A percentile compares a stretch with the other conserved stretches of the same genome.
phyloP scores from a whole-genome alignment of 768 basidiomycete species.

The Psilocybe azurescens region DNA sequence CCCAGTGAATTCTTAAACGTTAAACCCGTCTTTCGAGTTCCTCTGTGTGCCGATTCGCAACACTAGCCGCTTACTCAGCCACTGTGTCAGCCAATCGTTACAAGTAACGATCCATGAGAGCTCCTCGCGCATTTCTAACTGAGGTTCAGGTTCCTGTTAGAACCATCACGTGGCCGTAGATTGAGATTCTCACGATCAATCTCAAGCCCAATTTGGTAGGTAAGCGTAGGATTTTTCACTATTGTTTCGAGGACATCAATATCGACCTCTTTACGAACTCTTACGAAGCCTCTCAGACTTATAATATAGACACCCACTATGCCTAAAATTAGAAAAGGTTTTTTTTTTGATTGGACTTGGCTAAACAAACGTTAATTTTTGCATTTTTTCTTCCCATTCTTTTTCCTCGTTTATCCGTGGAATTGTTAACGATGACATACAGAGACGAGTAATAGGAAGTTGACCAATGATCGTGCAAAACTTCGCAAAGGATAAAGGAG shows the following conservation, averaged over 20 bases:
- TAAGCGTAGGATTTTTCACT: constrained; percentile 22
- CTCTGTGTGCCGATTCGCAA: too few species aligned
- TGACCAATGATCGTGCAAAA: constrained; percentile 74
- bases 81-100: too few species aligned
- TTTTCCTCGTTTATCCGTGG: not conserved
- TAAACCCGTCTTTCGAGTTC: too few species aligned
- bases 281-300: not conserved
- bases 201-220: constrained; percentile 14
- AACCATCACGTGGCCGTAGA: not conserved
- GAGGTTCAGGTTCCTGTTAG: too few species aligned
- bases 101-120: too few species aligned
- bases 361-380: too few species aligned
- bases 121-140: too few species aligned
- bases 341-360: too few species aligned
- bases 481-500: constrained; percentile 76
- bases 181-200: constrained; percentile 10
- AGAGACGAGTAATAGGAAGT: constrained; percentile 87
- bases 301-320: constrained; percentile 34
- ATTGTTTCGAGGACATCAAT: constrained; percentile 3
- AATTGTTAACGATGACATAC: constrained; percentile 22
- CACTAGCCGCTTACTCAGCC: too few species aligned
- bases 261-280: not conserved
- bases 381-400: not conserved
- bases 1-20: too few species aligned
- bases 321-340: constrained; percentile 77